Percentiles rank a stretch among this genome's conserved stretches.
Conservation (phyloP, 768 basidiomycete species). For the Rhodotorula diobovata region DNA sequence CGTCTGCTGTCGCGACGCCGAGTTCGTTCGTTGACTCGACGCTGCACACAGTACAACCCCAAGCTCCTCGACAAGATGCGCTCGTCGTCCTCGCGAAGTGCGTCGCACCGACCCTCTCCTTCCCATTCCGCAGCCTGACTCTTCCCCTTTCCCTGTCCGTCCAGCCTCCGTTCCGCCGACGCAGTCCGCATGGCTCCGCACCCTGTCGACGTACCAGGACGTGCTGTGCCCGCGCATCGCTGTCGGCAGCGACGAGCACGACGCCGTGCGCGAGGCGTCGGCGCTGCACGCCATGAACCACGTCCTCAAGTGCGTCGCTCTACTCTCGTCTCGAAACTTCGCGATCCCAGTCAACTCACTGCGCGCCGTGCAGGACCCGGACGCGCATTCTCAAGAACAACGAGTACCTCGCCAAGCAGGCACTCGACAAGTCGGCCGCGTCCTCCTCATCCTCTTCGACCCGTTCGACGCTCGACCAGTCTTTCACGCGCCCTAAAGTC, state of each 20-base stretch:
- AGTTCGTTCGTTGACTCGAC: not conserved
- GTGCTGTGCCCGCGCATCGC: slow-evolving; percentile 65
- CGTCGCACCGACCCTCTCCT: not conserved
- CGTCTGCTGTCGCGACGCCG: not conserved
- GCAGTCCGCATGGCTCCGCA: slow-evolving; percentile 16
- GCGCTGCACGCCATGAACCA: slow-evolving; percentile 82
- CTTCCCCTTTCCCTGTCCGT: not conserved
- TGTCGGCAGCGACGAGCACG: slow-evolving; percentile 57
- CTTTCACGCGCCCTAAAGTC: slow-evolving; percentile 91
- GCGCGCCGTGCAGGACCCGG: slow-evolving; percentile 63
- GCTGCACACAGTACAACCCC: slow-evolving; percentile 27
- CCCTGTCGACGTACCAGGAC: slow-evolving; percentile 59
- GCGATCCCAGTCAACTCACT: not conserved
- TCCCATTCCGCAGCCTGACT: not conserved
- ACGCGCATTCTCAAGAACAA: slow-evolving; percentile 87
- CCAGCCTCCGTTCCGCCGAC: not conserved
- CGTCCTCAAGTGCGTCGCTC: slow-evolving; percentile 65
- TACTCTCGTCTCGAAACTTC: not conserved
- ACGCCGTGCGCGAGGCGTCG: slow-evolving; percentile 62
- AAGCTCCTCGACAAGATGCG: slow-evolving; percentile 37
- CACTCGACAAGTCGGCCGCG: slow-evolving; percentile 54
- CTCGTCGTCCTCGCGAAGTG: slow-evolving; percentile 3
- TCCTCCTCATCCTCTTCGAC: slow-evolving; percentile 49
- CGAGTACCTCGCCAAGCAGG: slow-evolving; percentile 72
- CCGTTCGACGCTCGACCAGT: slow-evolving; percentile 75